Base-by-base conservation (phyloP, 306 rosid genomes). In the Ziziphus jujuba region DNA sequence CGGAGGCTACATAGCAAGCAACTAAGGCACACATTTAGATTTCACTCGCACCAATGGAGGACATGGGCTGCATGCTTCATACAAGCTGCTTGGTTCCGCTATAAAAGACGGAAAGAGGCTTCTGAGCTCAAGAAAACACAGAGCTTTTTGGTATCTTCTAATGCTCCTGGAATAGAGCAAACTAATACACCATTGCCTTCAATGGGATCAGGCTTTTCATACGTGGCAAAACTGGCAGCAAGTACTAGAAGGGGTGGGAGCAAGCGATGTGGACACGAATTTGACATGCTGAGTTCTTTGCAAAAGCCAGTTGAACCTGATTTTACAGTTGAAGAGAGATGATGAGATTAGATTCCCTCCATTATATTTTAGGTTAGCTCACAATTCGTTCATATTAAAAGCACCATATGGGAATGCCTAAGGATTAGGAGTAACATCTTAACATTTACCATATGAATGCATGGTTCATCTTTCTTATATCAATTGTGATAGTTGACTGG, bases 61-160 rank as follows among this genome's bases (percentile, higher is more conserved):
- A 72, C 90, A 20, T 82, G 84, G 90, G 93, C 90, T 68, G 90
- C 86, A 17, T 80, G 82, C 56, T 83, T 77, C 61, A 71, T 87
- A 70, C 93, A 84, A 71, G 80, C 88, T 6, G 90, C 86, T n/a
- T 87, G 93, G 93, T 75, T 81, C 51, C 71, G 84, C 22, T 59
- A 82, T 50, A 84, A 79, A 34, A 79, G 76, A 66, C 68, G 56
- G 45, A 80, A 61, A 12, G 84, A 79, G 80, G 84, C 71, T 81
- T 0, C 77, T 75, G 45, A 81, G 78, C n/a, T 23, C 19, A 25
- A 5, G 21, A 3, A 28, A 5, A 24, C 13, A 8, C 17, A 56
- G 23, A 25, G 36, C 10, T 28, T 12, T 0, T 2, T 3, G 0
- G 21, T 4, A 8, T 9, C 21, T n/a, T 22, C 10, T 9, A 5